Conservation (phyloP, 2,329 filamentous ascomycete genomes). For the Paracorniculantispora psalliotae region DNA sequence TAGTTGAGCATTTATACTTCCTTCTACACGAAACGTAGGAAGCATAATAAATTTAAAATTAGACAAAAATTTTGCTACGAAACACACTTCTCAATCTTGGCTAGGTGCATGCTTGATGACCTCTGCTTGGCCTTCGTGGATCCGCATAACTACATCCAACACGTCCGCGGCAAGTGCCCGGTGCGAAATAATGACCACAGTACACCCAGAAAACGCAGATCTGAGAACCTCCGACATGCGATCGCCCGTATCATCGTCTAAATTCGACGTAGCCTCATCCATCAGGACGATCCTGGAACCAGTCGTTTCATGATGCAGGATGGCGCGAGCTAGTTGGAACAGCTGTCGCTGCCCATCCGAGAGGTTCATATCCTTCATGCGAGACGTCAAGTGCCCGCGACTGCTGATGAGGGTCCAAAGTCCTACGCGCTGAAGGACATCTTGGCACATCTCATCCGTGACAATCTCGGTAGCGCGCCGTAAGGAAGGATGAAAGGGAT, state of each 20-base stretch:
- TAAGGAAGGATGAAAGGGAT: neutral
- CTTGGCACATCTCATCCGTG: neutral
- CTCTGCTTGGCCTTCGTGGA: neutral
- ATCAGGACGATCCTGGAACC: neutral
- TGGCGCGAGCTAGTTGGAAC: conserved; percentile 1
- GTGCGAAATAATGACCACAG: neutral
- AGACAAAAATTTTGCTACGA: too few relatives aligned
- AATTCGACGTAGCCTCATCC: neutral
- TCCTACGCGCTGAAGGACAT: neutral
- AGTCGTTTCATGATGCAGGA: conserved; percentile 1
- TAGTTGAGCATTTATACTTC: too few relatives aligned
- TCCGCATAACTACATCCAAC: neutral
- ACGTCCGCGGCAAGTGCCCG: neutral
- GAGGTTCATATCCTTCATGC: neutral
- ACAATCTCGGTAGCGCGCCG: neutral
- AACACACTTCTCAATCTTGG: too few relatives aligned
- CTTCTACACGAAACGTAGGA: too few relatives aligned
- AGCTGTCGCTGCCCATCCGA: conserved; percentile 3
- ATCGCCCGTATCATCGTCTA: neutral
- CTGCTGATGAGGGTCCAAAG: neutral
- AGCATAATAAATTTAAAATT: too few relatives aligned
- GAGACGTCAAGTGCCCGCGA: neutral
- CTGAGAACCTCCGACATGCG: neutral
- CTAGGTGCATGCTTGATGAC: neutral
- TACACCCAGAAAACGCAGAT: neutral